Percentiles rank a stretch among this genome's conserved stretches.
phyloP scores from a whole-genome alignment of 441 rosid genomes.

The Omphalea diandra region DNA sequence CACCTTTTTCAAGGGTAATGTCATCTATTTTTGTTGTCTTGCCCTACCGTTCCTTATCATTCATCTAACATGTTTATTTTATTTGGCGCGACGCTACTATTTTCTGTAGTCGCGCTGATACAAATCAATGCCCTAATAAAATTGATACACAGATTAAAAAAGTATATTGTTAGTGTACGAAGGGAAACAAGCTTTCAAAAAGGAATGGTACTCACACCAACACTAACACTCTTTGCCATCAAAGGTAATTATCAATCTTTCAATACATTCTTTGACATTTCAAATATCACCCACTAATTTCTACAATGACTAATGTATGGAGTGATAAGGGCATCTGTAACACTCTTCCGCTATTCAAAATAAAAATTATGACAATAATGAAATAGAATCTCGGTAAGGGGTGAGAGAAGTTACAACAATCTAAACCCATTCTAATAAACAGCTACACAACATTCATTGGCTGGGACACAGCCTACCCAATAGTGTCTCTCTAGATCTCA shows the following conservation, averaged over 20 bases:
- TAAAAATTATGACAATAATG: slow-evolving; percentile 6
- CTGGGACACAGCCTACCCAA: slow-evolving; percentile 24
- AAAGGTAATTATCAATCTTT: neutral
- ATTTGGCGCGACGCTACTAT: too few relatives aligned
- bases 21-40: too few relatives aligned
- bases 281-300: neutral
- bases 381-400: neutral
- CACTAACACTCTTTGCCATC: neutral
- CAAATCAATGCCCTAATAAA: too few relatives aligned
- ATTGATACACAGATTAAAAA: neutral
- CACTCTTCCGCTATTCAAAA: neutral
- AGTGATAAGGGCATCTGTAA: neutral
- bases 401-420: slow-evolving; percentile 4
- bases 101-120: too few relatives aligned
- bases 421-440: slow-evolving; percentile 17
- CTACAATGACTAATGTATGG: neutral
- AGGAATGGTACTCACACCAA: neutral
- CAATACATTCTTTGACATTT: slow-evolving; percentile 4
- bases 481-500: slow-evolving; percentile 39
- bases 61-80: too few relatives aligned
- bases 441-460: slow-evolving; percentile 35
- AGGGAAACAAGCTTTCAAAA: neutral
- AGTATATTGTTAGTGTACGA: neutral
- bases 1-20: too few relatives aligned
- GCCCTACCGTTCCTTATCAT: too few relatives aligned